Conservation (phyloP, 2,329 filamentous ascomycete species). For the Penicillium sp. region DNA sequence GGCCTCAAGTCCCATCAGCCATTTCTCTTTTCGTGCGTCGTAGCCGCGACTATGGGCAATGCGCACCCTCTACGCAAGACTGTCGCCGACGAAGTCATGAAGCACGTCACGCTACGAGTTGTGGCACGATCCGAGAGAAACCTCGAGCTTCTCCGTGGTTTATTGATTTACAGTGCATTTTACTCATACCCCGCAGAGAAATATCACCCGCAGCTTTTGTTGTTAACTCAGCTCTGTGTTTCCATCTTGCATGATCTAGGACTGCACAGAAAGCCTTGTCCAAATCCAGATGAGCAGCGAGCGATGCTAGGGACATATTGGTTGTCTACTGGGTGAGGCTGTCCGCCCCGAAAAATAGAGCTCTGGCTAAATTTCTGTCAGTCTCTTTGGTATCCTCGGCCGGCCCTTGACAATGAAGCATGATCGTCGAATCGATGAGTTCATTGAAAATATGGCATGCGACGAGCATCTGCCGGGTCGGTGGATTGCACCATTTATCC, state of each 20-base stretch:
- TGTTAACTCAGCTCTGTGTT: background rate
- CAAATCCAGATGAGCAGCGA: background rate
- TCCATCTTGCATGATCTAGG: background rate
- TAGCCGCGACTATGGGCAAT: background rate
- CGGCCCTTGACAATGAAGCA: background rate
- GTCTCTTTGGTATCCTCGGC: background rate
- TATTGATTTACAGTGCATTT: background rate
- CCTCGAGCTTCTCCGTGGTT: background rate
- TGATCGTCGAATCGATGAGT: background rate
- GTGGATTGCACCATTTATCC: background rate
- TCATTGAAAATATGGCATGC: background rate
- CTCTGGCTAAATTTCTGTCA: background rate
- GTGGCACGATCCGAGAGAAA: background rate
- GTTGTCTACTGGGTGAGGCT: background rate
- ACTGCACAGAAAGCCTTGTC: background rate
- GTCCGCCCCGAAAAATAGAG: background rate
- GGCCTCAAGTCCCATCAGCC: background rate
- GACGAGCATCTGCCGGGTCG: background rate
- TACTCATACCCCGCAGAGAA: slow-evolving; percentile 1
- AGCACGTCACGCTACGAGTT: background rate
- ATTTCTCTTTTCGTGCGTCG: background rate
- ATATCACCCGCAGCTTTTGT: background rate
- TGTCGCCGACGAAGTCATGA: background rate
- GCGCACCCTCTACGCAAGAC: background rate
- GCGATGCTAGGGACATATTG: background rate